phyloP scores from a whole-genome alignment of 1,139 yeast genomes.

The Debaryomyces udenii region DNA sequence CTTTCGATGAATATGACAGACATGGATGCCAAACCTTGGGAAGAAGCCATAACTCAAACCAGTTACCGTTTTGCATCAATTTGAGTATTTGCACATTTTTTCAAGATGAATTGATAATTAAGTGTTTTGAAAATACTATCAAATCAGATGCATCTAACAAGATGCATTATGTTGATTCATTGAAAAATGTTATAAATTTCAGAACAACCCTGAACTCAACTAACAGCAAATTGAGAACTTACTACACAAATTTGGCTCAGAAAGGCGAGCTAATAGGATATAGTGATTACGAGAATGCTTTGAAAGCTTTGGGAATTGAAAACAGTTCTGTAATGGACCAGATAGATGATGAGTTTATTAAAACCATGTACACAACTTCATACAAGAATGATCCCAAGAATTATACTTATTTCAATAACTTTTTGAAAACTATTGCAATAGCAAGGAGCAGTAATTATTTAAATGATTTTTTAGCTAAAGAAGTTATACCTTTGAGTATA shows the following conservation, averaged over 20 bases:
- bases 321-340: conserved; percentile 18
- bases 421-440: conserved; percentile 47
- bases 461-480: conserved; percentile 51
- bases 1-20: conserved; percentile 49
- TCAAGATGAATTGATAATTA: conserved; percentile 61
- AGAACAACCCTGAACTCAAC: conserved; percentile 17
- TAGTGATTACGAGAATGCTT: conserved; percentile 59
- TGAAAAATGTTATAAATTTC: conserved; percentile 25
- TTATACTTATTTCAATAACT: conserved; percentile 35
- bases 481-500: conserved; percentile 53
- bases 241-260: conserved; percentile 53
- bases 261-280: conserved; percentile 63
- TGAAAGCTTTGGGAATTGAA: conserved; percentile 53
- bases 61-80: conserved; percentile 42
- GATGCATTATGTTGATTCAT: conserved; percentile 71
- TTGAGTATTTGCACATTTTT: conserved; percentile 64
- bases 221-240: conserved; percentile 38
- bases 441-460: conserved; percentile 49
- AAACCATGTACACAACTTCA: conserved; percentile 50
- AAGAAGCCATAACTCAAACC: conserved; percentile 27
- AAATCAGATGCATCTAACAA: conserved; percentile 55
- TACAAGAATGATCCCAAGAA: conserved; percentile 38
- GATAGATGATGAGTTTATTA: conserved; percentile 46
- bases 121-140: conserved; percentile 60
- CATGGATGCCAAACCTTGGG: conserved; percentile 31